phyloP scores from a whole-genome alignment of 2,329 filamentous ascomycete species.

The Cladosporium sp. region DNA sequence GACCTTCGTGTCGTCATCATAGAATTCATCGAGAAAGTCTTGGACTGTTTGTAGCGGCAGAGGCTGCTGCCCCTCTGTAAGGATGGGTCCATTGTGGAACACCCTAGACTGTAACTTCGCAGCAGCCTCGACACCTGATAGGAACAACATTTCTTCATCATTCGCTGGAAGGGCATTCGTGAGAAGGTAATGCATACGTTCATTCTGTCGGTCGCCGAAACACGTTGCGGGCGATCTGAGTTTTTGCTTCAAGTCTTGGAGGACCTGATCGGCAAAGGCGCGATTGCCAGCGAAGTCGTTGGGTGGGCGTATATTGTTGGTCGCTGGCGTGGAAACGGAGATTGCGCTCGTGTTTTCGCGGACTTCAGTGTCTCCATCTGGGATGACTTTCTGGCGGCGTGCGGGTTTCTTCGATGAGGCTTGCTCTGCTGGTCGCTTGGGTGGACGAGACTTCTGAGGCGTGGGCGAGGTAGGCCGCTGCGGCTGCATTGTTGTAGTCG shows the following conservation, averaged over 20 bases:
- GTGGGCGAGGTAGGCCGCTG: not conserved
- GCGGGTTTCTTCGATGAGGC: not conserved
- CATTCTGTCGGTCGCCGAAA: slow-evolving; percentile 7
- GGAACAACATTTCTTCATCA: slow-evolving; percentile 28
- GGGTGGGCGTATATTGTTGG: not conserved
- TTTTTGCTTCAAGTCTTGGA: not conserved
- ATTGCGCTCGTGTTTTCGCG: not conserved
- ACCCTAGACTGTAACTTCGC: slow-evolving; percentile 24
- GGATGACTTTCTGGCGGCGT: not conserved
- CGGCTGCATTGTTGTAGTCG: not conserved
- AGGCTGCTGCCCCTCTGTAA: slow-evolving; percentile 31
- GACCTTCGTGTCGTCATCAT: slow-evolving; percentile 32
- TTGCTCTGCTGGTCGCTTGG: not conserved
- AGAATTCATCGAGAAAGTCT: slow-evolving; percentile 33
- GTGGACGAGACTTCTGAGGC: not conserved
- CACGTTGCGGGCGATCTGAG: not conserved
- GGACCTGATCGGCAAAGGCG: not conserved
- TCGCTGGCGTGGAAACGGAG: not conserved
- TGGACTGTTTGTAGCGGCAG: slow-evolving; percentile 29
- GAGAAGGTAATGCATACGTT: slow-evolving; percentile 25
- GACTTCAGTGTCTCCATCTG: not conserved
- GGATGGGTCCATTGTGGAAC: slow-evolving; percentile 31
- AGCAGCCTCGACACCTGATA: slow-evolving; percentile 28
- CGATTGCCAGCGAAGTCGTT: not conserved
- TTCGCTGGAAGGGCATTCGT: slow-evolving; percentile 26